These are phyloP conservation scores for Avena insularis DNA, from an alignment of 176 grass and related monocot genomes.

Conservation along the genomic window DNA sequence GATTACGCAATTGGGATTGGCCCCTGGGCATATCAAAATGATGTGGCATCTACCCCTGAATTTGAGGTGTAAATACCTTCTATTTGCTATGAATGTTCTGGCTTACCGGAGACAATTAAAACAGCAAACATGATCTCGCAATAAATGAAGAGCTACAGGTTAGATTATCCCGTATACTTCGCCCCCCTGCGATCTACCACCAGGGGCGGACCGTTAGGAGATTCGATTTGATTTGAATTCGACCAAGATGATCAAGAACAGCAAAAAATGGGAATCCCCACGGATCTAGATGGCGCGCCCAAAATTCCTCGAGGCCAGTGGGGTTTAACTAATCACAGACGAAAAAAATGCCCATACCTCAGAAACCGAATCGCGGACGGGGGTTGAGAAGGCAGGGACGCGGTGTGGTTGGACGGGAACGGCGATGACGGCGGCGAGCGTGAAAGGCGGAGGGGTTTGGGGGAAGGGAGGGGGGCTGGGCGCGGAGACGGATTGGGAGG, in stretches of 20 bases:
- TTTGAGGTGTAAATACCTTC: conserved; percentile 1
- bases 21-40: not conserved
- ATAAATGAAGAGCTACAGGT: not conserved
- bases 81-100: not conserved
- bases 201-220: not conserved
- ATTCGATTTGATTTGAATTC: not conserved
- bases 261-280: not conserved
- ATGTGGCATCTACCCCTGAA: not conserved
- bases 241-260: not conserved
- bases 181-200: not conserved
- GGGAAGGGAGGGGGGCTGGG: not conserved
- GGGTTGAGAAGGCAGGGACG: not conserved
- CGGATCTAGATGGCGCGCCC: not conserved
- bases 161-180: not conserved
- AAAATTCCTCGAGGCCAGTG: not conserved
- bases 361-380: not conserved
- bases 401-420: not conserved
- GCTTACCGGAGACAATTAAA: conserved; percentile 12
- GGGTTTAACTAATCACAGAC: not conserved
- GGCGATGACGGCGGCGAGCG: not conserved
- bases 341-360: not conserved
- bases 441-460: not conserved
- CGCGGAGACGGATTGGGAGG: not conserved
- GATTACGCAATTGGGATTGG: not conserved
- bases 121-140: not conserved